Evolutionary conservation across 163 green algal species (phyloP).

Genomic region (Scenedesmus sp.): DNA sequence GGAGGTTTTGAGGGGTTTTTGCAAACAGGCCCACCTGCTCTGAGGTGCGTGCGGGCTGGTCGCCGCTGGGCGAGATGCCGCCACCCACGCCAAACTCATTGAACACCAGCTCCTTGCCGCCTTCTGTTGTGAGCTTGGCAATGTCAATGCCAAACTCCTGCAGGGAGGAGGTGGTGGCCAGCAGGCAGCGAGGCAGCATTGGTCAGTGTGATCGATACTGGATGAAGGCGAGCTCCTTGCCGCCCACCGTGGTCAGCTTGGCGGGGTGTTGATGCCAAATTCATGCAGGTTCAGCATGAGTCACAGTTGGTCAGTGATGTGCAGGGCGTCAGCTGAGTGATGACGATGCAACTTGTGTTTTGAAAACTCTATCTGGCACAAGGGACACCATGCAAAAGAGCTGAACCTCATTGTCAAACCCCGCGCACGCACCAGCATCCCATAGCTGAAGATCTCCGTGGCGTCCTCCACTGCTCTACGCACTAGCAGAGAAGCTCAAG

Average conservation of each 20-base stretch:
- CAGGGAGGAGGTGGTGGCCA: background rate
- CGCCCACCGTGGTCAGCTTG: no score
- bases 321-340: no score
- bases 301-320: no score
- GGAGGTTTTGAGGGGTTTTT: background rate
- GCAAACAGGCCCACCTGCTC: background rate
- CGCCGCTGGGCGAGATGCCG: background rate
- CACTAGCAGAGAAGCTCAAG: no score
- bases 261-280: no score
- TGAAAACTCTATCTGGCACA: no score
- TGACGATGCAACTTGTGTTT: no score
- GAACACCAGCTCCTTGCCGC: slow-evolving; percentile 47
- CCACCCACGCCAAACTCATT: slow-evolving; percentile 57
- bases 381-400: no score
- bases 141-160: slow-evolving; percentile 51
- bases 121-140: slow-evolving; percentile 14
- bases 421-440: slow-evolving; percentile 10
- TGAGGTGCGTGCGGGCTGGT: slow-evolving; percentile 20
- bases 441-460: slow-evolving; percentile 31
- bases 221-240: no score
- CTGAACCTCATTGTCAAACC: no score
- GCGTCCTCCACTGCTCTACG: slow-evolving; percentile 24
- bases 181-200: background rate
- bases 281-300: no score
- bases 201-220: background rate